phyloP scores from a whole-genome alignment of 139 green algal species.

The Parachlorella kessleri region DNA sequence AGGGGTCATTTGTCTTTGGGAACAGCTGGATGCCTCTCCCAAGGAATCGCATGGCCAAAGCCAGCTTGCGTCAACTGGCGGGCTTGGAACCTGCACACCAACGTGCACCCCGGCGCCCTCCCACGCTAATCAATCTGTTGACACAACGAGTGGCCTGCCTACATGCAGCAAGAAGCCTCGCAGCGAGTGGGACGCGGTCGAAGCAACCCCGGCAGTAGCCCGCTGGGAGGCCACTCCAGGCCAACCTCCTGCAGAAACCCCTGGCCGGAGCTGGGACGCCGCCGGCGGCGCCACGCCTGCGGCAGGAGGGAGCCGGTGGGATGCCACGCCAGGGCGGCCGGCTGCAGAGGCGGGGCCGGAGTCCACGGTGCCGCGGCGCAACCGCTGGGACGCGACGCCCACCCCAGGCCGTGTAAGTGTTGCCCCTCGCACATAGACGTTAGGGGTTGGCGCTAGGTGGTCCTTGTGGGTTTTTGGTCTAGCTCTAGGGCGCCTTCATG shows the following conservation, averaged over 20 bases:
- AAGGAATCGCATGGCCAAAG: too few species aligned
- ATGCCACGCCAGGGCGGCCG: conserved; percentile 58
- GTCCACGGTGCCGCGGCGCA: conserved; percentile 43
- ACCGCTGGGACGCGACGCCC: conserved; percentile 77
- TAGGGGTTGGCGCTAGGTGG: too few species aligned
- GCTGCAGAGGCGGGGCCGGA: conserved; percentile 16
- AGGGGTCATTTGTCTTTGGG: too few species aligned
- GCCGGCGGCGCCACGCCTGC: conserved; percentile 6
- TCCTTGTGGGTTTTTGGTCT: too few species aligned
- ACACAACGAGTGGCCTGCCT: too few species aligned
- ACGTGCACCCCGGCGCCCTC: too few species aligned
- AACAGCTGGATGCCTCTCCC: too few species aligned
- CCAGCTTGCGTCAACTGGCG: too few species aligned
- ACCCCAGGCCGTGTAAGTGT: conserved; percentile 2
- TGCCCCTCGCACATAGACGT: too few species aligned
- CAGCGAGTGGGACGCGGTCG: conserved; percentile 88
- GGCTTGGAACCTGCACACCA: too few species aligned
- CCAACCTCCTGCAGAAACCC: conserved; percentile 37
- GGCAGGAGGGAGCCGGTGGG: conserved; percentile 49
- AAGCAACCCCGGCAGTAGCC: conserved; percentile 68
- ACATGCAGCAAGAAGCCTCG: conserved; percentile 53
- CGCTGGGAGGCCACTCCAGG: conserved; percentile 73
- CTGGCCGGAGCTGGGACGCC: conserved; percentile 27
- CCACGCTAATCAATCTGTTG: too few species aligned
- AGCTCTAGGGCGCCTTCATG: too few species aligned